phyloP scores from a whole-genome alignment of 306 rosid genomes.

The Quercus aquifolioides region DNA sequence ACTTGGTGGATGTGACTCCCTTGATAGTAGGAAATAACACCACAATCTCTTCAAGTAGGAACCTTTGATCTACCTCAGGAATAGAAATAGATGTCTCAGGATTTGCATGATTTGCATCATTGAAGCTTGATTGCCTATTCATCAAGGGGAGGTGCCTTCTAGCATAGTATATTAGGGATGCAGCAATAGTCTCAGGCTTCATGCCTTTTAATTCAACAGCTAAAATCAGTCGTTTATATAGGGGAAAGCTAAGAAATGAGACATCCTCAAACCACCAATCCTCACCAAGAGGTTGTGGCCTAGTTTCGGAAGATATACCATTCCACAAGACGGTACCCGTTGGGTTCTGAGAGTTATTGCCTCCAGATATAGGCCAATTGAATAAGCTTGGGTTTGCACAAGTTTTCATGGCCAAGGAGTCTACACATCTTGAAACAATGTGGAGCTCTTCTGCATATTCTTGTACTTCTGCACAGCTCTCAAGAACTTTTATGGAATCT shows the following conservation, averaged over 20 bases:
- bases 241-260: conserved; percentile 52
- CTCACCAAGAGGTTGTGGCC: conserved; percentile 32
- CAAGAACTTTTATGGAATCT: conserved; percentile 64
- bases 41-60: conserved; percentile 64
- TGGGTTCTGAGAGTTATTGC: conserved; percentile 27
- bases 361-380: conserved; percentile 42
- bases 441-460: conserved; percentile 64
- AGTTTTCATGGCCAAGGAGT: conserved; percentile 73
- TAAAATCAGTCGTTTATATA: conserved; percentile 54
- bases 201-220: conserved; percentile 66
- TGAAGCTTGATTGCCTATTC: conserved; percentile 59
- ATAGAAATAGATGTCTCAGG: conserved; percentile 32
- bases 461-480: conserved; percentile 64
- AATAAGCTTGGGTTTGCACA: conserved; percentile 57
- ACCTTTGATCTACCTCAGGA: conserved; percentile 63
- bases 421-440: conserved; percentile 75
- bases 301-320: conserved; percentile 41
- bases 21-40: conserved; percentile 58
- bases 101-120: conserved; percentile 40
- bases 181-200: conserved; percentile 59
- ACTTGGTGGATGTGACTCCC: conserved; percentile 52
- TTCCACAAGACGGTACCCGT: conserved; percentile 40
- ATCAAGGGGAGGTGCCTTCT: conserved; percentile 59
- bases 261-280: conserved; percentile 88
- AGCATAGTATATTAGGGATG: conserved; percentile 54